phyloP scores from a whole-genome alignment of 768 basidiomycete species.

The Pisolithus orientalis region DNA sequence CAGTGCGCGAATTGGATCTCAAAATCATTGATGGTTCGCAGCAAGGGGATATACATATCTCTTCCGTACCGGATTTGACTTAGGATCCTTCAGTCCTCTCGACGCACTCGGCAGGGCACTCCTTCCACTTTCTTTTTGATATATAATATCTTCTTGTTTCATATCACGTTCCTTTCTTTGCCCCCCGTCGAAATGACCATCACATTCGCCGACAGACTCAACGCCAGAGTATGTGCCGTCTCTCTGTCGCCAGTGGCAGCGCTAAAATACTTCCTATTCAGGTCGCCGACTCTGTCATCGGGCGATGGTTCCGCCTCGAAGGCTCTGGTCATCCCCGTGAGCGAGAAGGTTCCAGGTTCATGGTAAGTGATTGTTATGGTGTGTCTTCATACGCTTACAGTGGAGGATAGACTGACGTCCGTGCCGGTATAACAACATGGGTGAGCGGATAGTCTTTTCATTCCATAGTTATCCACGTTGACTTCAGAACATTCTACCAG shows the following conservation, averaged over 20 bases:
- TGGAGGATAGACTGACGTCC: conserved; percentile 56
- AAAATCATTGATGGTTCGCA: background rate
- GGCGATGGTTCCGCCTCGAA: conserved; percentile 69
- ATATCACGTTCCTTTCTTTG: conserved; percentile 12
- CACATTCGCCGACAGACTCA: conserved; percentile 35
- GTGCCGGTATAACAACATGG: conserved; percentile 79
- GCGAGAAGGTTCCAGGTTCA: conserved; percentile 58
- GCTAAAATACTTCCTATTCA: conserved; percentile 7
- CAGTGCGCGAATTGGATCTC: background rate
- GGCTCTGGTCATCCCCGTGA: conserved; percentile 61
- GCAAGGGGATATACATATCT: background rate
- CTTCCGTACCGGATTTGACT: background rate
- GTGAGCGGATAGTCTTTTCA: conserved; percentile 33
- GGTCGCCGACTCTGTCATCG: conserved; percentile 38
- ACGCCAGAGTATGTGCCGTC: conserved; percentile 29
- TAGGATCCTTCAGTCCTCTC: background rate
- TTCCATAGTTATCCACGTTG: conserved; percentile 1
- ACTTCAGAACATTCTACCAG: conserved; percentile 24
- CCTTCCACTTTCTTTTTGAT: conserved; percentile 12
- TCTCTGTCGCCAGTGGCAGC: background rate
- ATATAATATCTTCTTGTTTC: conserved; percentile 12
- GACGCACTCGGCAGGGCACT: background rate
- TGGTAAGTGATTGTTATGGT: conserved; percentile 28
- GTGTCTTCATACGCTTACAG: conserved; percentile 4
- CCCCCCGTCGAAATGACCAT: conserved; percentile 27